A percentile compares a stretch with the other conserved stretches of the same genome.
phyloP scores from a whole-genome alignment of 2,329 filamentous ascomycete species.

The Lasiodiplodia citricola region DNA sequence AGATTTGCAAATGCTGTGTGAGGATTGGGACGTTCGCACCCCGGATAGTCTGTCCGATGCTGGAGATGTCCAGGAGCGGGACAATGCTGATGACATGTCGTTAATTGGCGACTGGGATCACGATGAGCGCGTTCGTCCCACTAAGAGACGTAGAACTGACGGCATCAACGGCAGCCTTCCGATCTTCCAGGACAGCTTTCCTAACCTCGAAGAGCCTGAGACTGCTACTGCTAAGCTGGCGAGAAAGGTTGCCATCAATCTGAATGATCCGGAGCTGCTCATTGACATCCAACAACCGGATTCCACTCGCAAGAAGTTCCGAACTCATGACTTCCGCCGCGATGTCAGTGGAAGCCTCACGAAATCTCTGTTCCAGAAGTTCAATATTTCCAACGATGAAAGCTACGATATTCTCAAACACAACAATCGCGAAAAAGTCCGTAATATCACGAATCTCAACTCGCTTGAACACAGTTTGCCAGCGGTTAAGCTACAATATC shows the following conservation, averaged over 20 bases:
- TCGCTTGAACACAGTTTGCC: slow-evolving; percentile 95
- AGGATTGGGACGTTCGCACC: slow-evolving; percentile 76
- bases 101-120: slow-evolving; percentile 41
- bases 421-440: slow-evolving; percentile 88
- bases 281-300: slow-evolving; percentile 77
- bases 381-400: slow-evolving; percentile 96
- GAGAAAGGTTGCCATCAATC: slow-evolving; percentile 80
- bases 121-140: slow-evolving; percentile 45
- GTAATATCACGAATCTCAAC: slow-evolving; percentile 87
- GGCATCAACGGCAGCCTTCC: slow-evolving; percentile 38
- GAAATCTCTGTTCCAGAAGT: slow-evolving; percentile 77
- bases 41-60: slow-evolving; percentile 39
- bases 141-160: slow-evolving; percentile 70
- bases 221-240: slow-evolving; percentile 72
- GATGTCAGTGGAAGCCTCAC: slow-evolving; percentile 72
- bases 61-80: slow-evolving; percentile 38
- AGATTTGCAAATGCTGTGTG: slow-evolving; percentile 83
- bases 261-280: slow-evolving; percentile 86
- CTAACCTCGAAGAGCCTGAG: slow-evolving; percentile 82
- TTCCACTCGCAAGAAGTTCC: slow-evolving; percentile 64
- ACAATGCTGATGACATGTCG: slow-evolving; percentile 32
- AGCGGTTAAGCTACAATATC: slow-evolving; percentile 88
- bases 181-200: slow-evolving; percentile 56
- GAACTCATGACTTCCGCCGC: slow-evolving; percentile 64
- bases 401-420: slow-evolving; percentile 96